Evolutionary conservation across 768 basidiomycete genomes (phyloP), one percentile per base, ranked within the genome.

Genomic region (Lactifluus echinatus): DNA sequence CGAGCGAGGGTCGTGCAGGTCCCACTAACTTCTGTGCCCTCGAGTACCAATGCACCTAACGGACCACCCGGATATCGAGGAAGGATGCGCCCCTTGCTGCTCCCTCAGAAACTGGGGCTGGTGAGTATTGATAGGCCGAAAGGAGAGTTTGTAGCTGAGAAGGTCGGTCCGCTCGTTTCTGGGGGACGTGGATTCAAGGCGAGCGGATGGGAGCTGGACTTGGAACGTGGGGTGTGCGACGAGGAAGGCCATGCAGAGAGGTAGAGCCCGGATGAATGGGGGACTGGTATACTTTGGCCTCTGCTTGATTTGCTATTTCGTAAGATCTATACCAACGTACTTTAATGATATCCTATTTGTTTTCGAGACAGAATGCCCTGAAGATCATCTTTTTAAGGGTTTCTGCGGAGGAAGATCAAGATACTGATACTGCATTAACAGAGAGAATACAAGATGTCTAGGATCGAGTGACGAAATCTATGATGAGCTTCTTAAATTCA

Each of bases 401-500:
- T 23, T 17, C 24, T 19, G 26, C 2, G 17, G 15, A 37, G 36
- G 58, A 62, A 59, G 36, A 15, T 23, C 11, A 39, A 24, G 26
- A 24, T n/a, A 45, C 6, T 46, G 40, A 28, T 57, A 28, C n/a
- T n/a, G n/a, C 11, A 17, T n/a, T 14, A 15, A 43, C 5, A 34
- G 33, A 4, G 19, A 24, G 46, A 14, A 26, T 29, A 47, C 39
- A 40, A 10, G 26, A 10, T 28, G 57, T 66, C 65, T 69, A 64
- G 46, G 57, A 62, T 21, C 65, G 61, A 23, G 54, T 54, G 52
- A 71, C 59, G 60, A 71, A 71, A 59, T 68, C 65, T 15, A 64
- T 64, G 11, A 73, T 66, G 40, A 72, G 50, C 12, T 66, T 64
- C 66, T 71, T 75, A 70, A 84, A 84, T 58, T 83, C 83, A 34